Base-by-base conservation (phyloP, 345 rosid genomes). In the Xanthoceras sorbifolium region DNA sequence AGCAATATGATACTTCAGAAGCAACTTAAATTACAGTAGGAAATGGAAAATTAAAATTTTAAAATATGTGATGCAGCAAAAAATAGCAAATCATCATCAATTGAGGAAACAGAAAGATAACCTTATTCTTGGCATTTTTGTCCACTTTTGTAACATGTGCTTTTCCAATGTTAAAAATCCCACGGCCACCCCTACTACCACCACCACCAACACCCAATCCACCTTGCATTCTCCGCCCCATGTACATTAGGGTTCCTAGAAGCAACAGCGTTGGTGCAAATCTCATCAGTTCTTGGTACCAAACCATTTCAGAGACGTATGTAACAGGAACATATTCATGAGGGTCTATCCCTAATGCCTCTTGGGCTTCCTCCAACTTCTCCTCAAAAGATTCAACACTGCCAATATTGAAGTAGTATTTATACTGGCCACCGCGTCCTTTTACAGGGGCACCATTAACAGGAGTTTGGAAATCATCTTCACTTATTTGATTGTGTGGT, bases 141-240 rank as follows among this genome's bases (percentile, higher is more conserved):
- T 96, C 99, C 40, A 90, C 85, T 84, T 94, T 93, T 6, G 90
- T 91, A 28, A 96, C 85, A 46, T 93, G 91, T 15, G 97, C 97
- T 79, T 92, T 96, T 73, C 99, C 99, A 17, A 96, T 92, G 86
- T 90, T 96, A 81, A 96, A 93, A 77, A 93, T 96, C 67, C 98
- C 99, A 67, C 95, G 92, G 28, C 85, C 93, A 55, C 94, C 94
- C 82, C 74, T 87, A 54, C 97, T 95, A 40, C 98, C 94, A 29
- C 91, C 64, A 14, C 97, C 98, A 50, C 98, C 98, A 57, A 91
- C 89, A 52, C 98, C 97, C 7, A 96, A 74, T 32, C 93, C 97
- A 6, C 98, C 87, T 79, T 92, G 97, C 94, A 96, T 89, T 83
- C 87, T 86, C 69, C 90, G 84, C n/a, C 91, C 89, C 85, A 90